A percentile compares a stretch with the other conserved stretches of the same genome.
These are phyloP conservation scores for Rhizopus sp. DNA, from an alignment of 371 early-diverging fungal species.

Conservation along the genomic window DNA sequence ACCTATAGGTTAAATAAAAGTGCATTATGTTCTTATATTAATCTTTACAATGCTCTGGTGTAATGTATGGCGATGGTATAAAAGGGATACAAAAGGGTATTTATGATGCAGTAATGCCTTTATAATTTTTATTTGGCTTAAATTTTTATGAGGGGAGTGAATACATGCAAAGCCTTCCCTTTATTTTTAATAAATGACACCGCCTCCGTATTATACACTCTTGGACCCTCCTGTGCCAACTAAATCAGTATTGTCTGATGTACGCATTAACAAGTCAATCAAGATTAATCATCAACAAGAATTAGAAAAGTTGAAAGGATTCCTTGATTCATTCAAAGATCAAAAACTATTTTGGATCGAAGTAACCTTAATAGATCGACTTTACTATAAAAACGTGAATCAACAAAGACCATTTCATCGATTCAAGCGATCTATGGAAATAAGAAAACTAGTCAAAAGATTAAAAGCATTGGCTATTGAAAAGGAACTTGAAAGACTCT, in stretches of 20 bases:
- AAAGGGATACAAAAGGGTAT: too few relatives aligned
- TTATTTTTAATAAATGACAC: neutral
- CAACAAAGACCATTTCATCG: slow-evolving; percentile 44
- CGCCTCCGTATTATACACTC: slow-evolving; percentile 27
- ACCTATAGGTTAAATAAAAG: too few relatives aligned
- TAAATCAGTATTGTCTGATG: slow-evolving; percentile 17
- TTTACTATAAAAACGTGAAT: slow-evolving; percentile 39
- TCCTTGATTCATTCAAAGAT: slow-evolving; percentile 19
- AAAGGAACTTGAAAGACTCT: slow-evolving; percentile 29
- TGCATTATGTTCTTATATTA: too few relatives aligned
- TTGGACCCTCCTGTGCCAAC: slow-evolving; percentile 26
- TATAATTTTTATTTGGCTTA: too few relatives aligned
- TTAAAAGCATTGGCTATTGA: slow-evolving; percentile 31
- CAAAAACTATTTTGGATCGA: slow-evolving; percentile 43
- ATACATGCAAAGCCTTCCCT: neutral
- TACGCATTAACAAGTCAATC: slow-evolving; percentile 32
- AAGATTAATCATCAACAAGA: slow-evolving; percentile 27
- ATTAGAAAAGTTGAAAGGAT: slow-evolving; percentile 16
- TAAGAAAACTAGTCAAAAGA: slow-evolving; percentile 34
- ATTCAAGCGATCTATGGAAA: slow-evolving; percentile 31
- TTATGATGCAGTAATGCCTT: too few relatives aligned
- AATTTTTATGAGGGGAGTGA: too few relatives aligned
- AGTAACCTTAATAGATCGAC: slow-evolving; percentile 31
- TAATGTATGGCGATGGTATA: too few relatives aligned
- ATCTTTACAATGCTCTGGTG: too few relatives aligned